A percentile compares a stretch with the other conserved stretches of the same genome.
These are phyloP conservation scores for Rubroboletus satanas DNA, from an alignment of 768 basidiomycete genomes.

Conservation along the genomic window DNA sequence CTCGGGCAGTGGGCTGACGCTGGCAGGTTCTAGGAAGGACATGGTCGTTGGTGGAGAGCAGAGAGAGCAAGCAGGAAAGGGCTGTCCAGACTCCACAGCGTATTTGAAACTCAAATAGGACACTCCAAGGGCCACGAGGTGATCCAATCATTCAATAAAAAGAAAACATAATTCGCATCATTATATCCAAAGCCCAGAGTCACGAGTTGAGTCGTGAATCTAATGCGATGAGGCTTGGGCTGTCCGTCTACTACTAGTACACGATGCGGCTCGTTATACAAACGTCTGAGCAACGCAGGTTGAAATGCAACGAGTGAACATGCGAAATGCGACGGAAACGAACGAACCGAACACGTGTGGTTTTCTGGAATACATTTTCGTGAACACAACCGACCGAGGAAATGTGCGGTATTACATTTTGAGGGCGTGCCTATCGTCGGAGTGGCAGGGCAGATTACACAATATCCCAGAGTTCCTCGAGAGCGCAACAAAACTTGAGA, in stretches of 20 bases:
- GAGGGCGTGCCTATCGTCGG: neutral
- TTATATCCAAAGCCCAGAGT: conserved; percentile 32
- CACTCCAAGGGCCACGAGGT: neutral
- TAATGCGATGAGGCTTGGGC: conserved; percentile 32
- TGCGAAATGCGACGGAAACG: neutral
- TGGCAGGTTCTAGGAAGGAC: conserved; percentile 37
- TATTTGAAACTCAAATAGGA: conserved; percentile 15
- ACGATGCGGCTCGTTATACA: conserved; percentile 24
- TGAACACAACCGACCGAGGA: neutral
- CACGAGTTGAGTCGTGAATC: conserved; percentile 34
- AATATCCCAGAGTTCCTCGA: conserved; percentile 96
- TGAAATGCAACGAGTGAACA: conserved; percentile 28
- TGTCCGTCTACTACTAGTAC: conserved; percentile 27
- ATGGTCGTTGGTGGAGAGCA: conserved; percentile 21
- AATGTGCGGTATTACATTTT: conserved; percentile 15
- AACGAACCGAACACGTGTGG: conserved; percentile 1
- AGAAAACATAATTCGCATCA: conserved; percentile 25
- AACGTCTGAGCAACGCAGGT: conserved; percentile 29
- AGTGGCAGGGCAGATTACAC: conserved; percentile 41
- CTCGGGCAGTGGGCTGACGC: conserved; percentile 51
- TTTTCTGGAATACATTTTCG: conserved; percentile 13
- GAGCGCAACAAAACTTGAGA: conserved; percentile 76
- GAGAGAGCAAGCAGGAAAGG: neutral
- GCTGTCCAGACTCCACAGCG: neutral
- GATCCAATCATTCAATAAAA: neutral